Percentiles rank a stretch among this genome's conserved stretches.
Conservation (phyloP, 2,329 filamentous ascomycete species). For the Curvularia eragrostidis region DNA sequence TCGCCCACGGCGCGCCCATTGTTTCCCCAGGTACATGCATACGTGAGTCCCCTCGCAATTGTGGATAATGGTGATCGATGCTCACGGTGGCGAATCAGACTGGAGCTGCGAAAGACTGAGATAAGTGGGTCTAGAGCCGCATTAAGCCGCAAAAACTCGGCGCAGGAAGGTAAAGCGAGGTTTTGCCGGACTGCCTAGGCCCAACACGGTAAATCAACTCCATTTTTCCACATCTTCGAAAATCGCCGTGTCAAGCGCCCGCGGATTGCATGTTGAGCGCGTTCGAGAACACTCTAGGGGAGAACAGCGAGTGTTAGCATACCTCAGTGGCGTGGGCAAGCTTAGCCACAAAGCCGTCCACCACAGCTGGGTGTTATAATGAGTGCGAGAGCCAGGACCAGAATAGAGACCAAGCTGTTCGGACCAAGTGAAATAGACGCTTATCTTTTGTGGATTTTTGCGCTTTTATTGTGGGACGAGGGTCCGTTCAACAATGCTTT, state of each 20-base stretch:
- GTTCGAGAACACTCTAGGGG: constrained; percentile 14
- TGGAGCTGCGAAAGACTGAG: constrained; percentile 14
- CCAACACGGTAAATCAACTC: constrained; percentile 3
- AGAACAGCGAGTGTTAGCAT: background rate
- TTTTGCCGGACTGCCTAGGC: constrained; percentile 7
- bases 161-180: constrained; percentile 12
- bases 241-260: constrained; percentile 9
- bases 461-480: constrained; percentile 10
- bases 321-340: constrained; percentile 3
- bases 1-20: constrained; percentile 10
- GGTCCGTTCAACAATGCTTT: constrained; percentile 13
- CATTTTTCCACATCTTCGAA: constrained; percentile 6
- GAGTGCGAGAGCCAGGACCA: constrained; percentile 7
- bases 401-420: constrained; percentile 6
- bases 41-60: constrained; percentile 1
- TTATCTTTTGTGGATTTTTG: constrained; percentile 18
- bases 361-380: constrained; percentile 3
- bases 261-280: background rate
- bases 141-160: constrained; percentile 10
- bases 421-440: constrained; percentile 12
- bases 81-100: constrained; percentile 5
- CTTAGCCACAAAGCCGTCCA: constrained; percentile 5
- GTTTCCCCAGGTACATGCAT: constrained; percentile 16
- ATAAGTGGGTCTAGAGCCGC: constrained; percentile 10
- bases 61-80: constrained; percentile 9